Evolutionary conservation across 2,329 filamentous ascomycete genomes (phyloP).

Genomic region (Aspergillus luchuensis): DNA sequence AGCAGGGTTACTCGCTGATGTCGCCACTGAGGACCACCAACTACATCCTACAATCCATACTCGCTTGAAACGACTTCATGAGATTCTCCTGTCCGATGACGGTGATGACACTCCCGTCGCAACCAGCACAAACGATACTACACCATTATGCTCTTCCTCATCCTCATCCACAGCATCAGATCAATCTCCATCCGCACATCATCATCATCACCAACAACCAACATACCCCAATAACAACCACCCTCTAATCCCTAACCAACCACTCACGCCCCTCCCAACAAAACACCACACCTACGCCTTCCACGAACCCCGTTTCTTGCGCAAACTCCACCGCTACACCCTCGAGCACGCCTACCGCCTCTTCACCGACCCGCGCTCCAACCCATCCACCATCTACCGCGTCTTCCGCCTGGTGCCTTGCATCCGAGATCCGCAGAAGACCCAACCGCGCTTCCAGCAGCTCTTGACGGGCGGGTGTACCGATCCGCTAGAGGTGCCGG

Average conservation of each 20-base stretch:
- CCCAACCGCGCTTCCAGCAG: slow-evolving; percentile 41
- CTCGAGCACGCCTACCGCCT: slow-evolving; percentile 65
- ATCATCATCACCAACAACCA: no score
- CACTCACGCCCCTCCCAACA: background rate
- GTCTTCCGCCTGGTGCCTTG: slow-evolving; percentile 71
- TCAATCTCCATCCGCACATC: no score
- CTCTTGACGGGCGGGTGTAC: slow-evolving; percentile 41
- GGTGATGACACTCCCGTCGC: no score
- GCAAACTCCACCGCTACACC: slow-evolving; percentile 67
- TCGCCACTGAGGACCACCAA: no score
- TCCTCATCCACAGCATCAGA: no score
- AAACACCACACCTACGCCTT: background rate
- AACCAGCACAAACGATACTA: no score
- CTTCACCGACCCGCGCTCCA: slow-evolving; percentile 50
- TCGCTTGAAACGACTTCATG: no score
- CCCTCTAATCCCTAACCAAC: background rate
- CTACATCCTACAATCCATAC: no score
- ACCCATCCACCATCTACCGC: slow-evolving; percentile 53
- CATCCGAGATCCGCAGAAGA: slow-evolving; percentile 50
- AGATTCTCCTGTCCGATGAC: no score
- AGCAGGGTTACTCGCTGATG: no score
- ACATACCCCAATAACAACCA: no score
- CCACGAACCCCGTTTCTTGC: slow-evolving; percentile 34
- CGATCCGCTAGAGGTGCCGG: slow-evolving; percentile 61
- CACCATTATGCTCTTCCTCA: no score